These are phyloP conservation scores for Syzygium syzygioides DNA, from an alignment of 441 rosid species.

Conservation along the genomic window DNA sequence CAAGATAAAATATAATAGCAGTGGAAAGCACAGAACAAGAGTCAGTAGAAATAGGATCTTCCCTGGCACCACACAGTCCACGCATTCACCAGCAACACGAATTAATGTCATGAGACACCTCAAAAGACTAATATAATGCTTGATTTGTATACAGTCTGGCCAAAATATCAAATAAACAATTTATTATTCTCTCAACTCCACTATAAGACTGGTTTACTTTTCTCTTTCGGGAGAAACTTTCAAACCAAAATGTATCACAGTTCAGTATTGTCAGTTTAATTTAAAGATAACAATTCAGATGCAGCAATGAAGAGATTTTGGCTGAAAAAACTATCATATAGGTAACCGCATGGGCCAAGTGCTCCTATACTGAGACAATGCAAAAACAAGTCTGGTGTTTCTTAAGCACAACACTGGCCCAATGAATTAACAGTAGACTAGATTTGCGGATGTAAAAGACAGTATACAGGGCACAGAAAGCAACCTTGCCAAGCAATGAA, in stretches of 20 bases:
- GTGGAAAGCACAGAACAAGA: not conserved
- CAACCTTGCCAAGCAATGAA: constrained; percentile 92
- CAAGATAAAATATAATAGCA: not conserved
- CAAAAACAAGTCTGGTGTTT: not conserved
- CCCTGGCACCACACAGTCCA: not conserved
- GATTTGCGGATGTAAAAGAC: not conserved
- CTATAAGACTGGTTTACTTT: not conserved
- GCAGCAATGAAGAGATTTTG: not conserved
- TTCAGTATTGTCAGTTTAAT: not conserved
- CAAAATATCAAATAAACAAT: not conserved
- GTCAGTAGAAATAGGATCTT: not conserved
- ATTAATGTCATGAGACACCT: not conserved
- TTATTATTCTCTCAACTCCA: not conserved
- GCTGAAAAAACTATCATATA: not conserved
- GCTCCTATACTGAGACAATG: not conserved
- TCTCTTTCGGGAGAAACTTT: not conserved
- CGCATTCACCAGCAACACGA: not conserved
- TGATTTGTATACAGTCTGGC: not conserved
- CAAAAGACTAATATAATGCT: not conserved
- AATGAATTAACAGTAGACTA: not conserved
- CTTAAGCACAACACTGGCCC: not conserved
- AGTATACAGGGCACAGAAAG: not conserved
- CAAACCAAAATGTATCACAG: not conserved
- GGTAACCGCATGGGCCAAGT: not conserved
- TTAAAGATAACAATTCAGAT: not conserved